Evolutionary conservation across 2,329 filamentous ascomycete genomes (phyloP).

Genomic region (Nemania sp.): DNA sequence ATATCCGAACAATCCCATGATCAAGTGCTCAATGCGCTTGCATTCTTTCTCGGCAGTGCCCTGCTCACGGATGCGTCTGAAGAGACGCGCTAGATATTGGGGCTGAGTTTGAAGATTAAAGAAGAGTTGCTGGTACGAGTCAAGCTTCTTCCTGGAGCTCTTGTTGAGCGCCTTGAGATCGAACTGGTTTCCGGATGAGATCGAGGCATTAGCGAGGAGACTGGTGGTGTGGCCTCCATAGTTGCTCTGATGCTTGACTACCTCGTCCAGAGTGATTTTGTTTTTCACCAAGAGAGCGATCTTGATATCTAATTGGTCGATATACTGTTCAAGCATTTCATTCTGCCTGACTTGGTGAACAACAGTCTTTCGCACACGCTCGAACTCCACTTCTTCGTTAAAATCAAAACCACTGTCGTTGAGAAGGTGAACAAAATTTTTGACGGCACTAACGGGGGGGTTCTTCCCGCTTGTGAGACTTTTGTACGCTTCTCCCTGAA

Average conservation of each 20-base stretch:
- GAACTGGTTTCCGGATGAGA: slow-evolving; percentile 87
- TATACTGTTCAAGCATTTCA: slow-evolving; percentile 95
- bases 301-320: slow-evolving; percentile 98
- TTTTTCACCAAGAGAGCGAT: slow-evolving; percentile 98
- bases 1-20: slow-evolving; percentile 97
- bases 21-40: slow-evolving; percentile 88
- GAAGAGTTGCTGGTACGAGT: slow-evolving; percentile 96
- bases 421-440: slow-evolving; percentile 95
- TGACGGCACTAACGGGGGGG: slow-evolving; percentile 92
- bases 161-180: slow-evolving; percentile 98
- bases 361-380: slow-evolving; percentile 90
- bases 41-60: slow-evolving; percentile 88
- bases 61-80: slow-evolving; percentile 80
- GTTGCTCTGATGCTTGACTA: slow-evolving; percentile 94
- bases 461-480: slow-evolving; percentile 95
- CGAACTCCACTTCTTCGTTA: slow-evolving; percentile 97
- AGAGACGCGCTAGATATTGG: slow-evolving; percentile 88
- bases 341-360: slow-evolving; percentile 97
- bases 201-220: slow-evolving; percentile 84
- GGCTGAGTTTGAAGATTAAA: slow-evolving; percentile 97
- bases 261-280: slow-evolving; percentile 98
- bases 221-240: slow-evolving; percentile 88
- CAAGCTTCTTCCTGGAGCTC: slow-evolving; percentile 90
- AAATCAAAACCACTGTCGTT: slow-evolving; percentile 99
- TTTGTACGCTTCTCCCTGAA: slow-evolving; percentile 98